phyloP scores from a whole-genome alignment of 192 early-diverging fungal genomes.

The Funneliformis mosseae region DNA sequence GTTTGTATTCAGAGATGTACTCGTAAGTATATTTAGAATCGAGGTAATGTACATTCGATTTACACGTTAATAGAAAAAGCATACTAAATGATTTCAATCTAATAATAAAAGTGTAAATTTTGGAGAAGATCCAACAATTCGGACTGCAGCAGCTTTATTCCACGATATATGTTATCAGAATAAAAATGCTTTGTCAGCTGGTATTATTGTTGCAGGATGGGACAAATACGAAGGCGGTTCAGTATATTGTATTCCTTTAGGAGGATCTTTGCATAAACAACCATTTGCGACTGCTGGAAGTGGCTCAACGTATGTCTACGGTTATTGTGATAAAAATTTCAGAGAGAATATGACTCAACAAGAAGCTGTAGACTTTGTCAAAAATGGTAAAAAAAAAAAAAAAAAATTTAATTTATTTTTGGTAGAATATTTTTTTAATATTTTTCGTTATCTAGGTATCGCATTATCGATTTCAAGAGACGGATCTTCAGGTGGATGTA shows the following conservation, averaged over 20 bases:
- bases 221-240: slow-evolving; percentile 87
- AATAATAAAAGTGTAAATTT: slow-evolving; percentile 70
- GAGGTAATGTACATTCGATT: neutral
- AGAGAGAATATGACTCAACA: slow-evolving; percentile 81
- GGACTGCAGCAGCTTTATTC: slow-evolving; percentile 88
- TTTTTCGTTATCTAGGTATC: slow-evolving; percentile 59
- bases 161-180: slow-evolving; percentile 94
- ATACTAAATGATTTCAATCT: neutral
- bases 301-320: slow-evolving; percentile 97
- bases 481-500: slow-evolving; percentile 95
- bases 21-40: slow-evolving; percentile 54
- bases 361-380: slow-evolving; percentile 90
- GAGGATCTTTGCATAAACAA: slow-evolving; percentile 88
- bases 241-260: slow-evolving; percentile 90
- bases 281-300: slow-evolving; percentile 95
- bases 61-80: neutral
- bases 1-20: slow-evolving; percentile 94
- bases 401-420: neutral
- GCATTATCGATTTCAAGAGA: slow-evolving; percentile 94
- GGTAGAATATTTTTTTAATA: neutral
- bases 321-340: slow-evolving; percentile 92
- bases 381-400: slow-evolving; percentile 68
- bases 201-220: slow-evolving; percentile 98
- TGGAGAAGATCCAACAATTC: slow-evolving; percentile 80
- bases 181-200: slow-evolving; percentile 84